A percentile compares a stretch with the other conserved stretches of the same genome.
Evolutionary conservation across 208 protist species (phyloP).

Genomic region (Acanthamoeba triangularis): DNA sequence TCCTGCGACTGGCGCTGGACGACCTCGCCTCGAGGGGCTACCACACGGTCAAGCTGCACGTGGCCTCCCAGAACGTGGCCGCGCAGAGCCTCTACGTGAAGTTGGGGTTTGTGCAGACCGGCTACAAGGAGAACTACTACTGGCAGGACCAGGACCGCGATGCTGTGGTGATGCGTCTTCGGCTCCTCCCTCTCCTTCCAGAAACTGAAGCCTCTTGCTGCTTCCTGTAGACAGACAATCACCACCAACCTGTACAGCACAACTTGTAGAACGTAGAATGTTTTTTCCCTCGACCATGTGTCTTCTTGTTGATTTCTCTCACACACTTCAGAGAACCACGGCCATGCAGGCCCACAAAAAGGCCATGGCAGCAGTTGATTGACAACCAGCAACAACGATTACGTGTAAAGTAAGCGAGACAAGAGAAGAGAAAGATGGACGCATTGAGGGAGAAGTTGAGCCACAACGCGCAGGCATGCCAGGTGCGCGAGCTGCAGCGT

Average conservation of each 20-base stretch:
- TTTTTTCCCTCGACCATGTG: too few species aligned
- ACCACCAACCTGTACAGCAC: too few species aligned
- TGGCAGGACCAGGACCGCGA: not conserved
- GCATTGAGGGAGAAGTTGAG: not conserved
- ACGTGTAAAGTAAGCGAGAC: too few species aligned
- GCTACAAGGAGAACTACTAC: conserved; percentile 13
- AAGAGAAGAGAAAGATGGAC: not conserved
- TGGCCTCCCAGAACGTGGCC: not conserved
- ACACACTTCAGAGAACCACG: not conserved
- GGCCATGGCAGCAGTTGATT: too few species aligned
- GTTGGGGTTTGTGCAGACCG: not conserved
- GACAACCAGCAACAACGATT: too few species aligned
- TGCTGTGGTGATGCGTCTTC: conserved; percentile 1
- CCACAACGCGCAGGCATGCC: not conserved
- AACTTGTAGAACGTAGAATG: too few species aligned
- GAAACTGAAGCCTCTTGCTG: not conserved
- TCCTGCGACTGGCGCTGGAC: not conserved
- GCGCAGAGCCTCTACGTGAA: conserved; percentile 30
- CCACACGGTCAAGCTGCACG: not conserved
- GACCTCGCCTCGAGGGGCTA: not conserved
- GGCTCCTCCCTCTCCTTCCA: not conserved
- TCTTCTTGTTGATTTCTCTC: not conserved
- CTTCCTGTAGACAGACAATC: not conserved
- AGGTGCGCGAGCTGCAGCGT: not conserved
- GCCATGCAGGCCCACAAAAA: not conserved